Base-by-base conservation (phyloP, 345 rosid genomes). In the Excoecaria agallocha region DNA sequence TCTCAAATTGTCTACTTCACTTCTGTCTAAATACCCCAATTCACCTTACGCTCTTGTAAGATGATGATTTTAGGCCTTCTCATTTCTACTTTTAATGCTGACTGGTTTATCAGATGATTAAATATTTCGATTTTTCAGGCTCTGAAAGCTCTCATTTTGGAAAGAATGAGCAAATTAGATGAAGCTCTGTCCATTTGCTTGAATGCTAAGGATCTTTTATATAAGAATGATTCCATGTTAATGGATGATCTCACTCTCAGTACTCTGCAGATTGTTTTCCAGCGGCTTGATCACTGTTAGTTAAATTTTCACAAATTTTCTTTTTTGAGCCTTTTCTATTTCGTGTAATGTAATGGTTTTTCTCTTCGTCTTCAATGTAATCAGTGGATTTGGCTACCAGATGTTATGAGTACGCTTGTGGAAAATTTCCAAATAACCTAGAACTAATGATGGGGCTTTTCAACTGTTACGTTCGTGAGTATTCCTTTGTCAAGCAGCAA, bases 231-330 rank as follows among this genome's bases (percentile, higher is more conserved):
- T 60, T 79, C 96, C 1, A 70, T 85, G 17, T 77, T 93, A 81
- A 90, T 90, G 91, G 99, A 95, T 84, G 99, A 95, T 81, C 93
- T 93, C 75, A 95, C 98, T 70, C 99, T 95, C 70, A 93, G 98
- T 76, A 95, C 99, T 3, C 72, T 95, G 76, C 98, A 93, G 70
- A 90, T 88, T 78, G 99, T 93, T 59, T 88, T 93, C 76, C 97
- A 95, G 80, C 91, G 97, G n/a, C 97, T 93, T 12, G 94, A 93
- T 80, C 99, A 81, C 70, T 82, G 99, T 95, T 39, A 80, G 98
- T 86, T 4, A 22, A 58, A 58, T n/a, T 58, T 16, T 22, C 13
- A 5, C 4, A 5, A 3, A 5, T 4, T 22, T 9, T n/a, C 17
- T 55, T 20, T 9, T n/a, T 49, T 77, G 54, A 19, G 66, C 22